These are phyloP conservation scores for Podospora didyma DNA, from an alignment of 495 filamentous ascomycete genomes.

Conservation along the genomic window DNA sequence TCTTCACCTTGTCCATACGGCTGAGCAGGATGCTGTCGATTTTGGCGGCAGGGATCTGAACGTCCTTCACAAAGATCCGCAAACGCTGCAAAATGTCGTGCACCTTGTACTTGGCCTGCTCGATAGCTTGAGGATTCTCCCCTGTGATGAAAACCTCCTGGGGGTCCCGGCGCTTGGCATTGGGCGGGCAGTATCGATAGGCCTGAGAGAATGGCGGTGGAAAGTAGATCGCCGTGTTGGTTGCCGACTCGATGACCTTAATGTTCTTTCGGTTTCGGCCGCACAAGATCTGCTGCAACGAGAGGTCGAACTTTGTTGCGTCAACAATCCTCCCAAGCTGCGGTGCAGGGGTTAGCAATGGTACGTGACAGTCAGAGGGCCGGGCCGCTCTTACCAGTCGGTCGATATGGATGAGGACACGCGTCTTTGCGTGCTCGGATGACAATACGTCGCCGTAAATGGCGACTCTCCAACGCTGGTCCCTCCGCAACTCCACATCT, in stretches of 20 bases:
- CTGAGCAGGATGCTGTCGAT: slow-evolving; percentile 89
- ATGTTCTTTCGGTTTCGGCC: slow-evolving; percentile 93
- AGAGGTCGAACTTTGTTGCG: slow-evolving; percentile 74
- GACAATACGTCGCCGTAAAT: slow-evolving; percentile 96
- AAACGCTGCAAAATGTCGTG: slow-evolving; percentile 71
- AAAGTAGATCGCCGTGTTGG: slow-evolving; percentile 95
- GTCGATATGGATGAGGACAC: slow-evolving; percentile 95
- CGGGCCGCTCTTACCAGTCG: slow-evolving; percentile 67
- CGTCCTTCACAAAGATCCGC: slow-evolving; percentile 87
- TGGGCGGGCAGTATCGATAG: slow-evolving; percentile 80
- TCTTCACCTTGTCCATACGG: slow-evolving; percentile 90
- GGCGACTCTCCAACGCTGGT: slow-evolving; percentile 81
- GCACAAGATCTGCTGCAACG: slow-evolving; percentile 84
- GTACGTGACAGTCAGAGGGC: slow-evolving; percentile 5
- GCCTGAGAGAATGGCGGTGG: slow-evolving; percentile 87
- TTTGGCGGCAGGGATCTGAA: slow-evolving; percentile 78
- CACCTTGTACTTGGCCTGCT: slow-evolving; percentile 81
- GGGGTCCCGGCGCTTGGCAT: slow-evolving; percentile 71
- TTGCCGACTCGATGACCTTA: slow-evolving; percentile 90
- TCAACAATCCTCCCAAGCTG: slow-evolving; percentile 87
- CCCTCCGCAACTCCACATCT: slow-evolving; percentile 48
- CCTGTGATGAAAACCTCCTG: slow-evolving; percentile 94
- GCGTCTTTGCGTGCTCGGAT: slow-evolving; percentile 92
- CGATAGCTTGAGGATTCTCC: slow-evolving; percentile 72
- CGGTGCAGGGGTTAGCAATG: slow-evolving; percentile 5